phyloP scores from a whole-genome alignment of 2,329 filamentous ascomycete species.

The Arthrobotrys sinensis region DNA sequence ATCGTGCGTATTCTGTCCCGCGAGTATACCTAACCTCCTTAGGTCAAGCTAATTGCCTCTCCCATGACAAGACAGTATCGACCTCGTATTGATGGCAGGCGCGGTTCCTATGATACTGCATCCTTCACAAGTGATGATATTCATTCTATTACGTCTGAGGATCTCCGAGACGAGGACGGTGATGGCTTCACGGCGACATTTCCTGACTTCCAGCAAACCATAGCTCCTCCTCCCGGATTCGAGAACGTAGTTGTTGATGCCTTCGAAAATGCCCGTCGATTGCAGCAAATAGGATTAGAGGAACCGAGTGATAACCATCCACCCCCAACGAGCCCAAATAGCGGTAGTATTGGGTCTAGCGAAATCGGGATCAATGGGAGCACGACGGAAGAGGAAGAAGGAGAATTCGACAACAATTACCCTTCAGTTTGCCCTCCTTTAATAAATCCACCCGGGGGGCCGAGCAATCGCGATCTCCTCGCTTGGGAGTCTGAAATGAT shows the following conservation, averaged over 20 bases:
- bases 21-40: not conserved
- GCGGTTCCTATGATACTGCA: constrained; percentile 66
- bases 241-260: constrained; percentile 44
- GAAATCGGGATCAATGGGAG: constrained; percentile 54
- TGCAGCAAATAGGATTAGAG: constrained; percentile 34
- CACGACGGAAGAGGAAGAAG: constrained; percentile 47
- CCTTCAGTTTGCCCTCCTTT: constrained; percentile 37
- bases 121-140: constrained; percentile 64
- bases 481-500: not conserved
- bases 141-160: constrained; percentile 45
- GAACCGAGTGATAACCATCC: not conserved
- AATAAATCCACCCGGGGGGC: constrained; percentile 39
- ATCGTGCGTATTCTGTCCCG: constrained; percentile 66
- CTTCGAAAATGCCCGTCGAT: constrained; percentile 36
- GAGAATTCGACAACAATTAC: not conserved
- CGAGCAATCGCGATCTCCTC: not conserved
- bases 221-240: constrained; percentile 54
- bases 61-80: constrained; percentile 38
- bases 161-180: constrained; percentile 33
- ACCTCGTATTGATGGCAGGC: constrained; percentile 65
- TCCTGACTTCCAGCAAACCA: constrained; percentile 18
- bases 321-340: not conserved
- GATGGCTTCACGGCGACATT: constrained; percentile 64
- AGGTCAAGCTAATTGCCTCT: constrained; percentile 9
- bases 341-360: constrained; percentile 31